phyloP scores from a whole-genome alignment of 805 yeast species.

The Geotrichum ghanense region DNA sequence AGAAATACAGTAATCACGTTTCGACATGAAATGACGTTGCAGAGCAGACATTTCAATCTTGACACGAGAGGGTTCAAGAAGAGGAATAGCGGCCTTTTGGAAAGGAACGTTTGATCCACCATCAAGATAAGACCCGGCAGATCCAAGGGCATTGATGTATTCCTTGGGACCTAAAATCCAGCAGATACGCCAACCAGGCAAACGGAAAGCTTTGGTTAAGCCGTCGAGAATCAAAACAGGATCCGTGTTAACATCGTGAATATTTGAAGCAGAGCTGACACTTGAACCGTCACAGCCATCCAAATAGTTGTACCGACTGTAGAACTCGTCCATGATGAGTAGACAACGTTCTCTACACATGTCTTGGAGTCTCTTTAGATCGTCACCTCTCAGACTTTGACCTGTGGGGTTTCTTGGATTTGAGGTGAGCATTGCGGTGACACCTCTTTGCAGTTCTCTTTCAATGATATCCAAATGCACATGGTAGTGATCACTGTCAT shows the following conservation, averaged over 20 bases:
- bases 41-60: conserved; percentile 44
- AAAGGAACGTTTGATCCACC: conserved; percentile 54
- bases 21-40: conserved; percentile 44
- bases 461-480: conserved; percentile 41
- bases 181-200: conserved; percentile 56
- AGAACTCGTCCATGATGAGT: conserved; percentile 53
- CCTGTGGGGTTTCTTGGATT: conserved; percentile 59
- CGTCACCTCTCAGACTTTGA: conserved; percentile 36
- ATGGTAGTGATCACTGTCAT: conserved; percentile 45
- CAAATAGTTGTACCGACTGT: conserved; percentile 44
- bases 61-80: conserved; percentile 40
- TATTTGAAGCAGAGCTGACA: conserved; percentile 38
- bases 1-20: conserved; percentile 42
- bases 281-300: conserved; percentile 43
- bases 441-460: conserved; percentile 45
- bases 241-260: conserved; percentile 44
- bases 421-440: conserved; percentile 42
- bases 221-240: conserved; percentile 53
- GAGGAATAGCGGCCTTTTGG: conserved; percentile 47
- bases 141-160: conserved; percentile 41
- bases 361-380: conserved; percentile 37
- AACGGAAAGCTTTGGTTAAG: conserved; percentile 46
- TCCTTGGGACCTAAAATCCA: conserved; percentile 56
- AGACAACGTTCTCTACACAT: conserved; percentile 42
- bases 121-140: conserved; percentile 49